phyloP scores from a whole-genome alignment of 129 eudicot genomes.

The Pittosporum tobira region DNA sequence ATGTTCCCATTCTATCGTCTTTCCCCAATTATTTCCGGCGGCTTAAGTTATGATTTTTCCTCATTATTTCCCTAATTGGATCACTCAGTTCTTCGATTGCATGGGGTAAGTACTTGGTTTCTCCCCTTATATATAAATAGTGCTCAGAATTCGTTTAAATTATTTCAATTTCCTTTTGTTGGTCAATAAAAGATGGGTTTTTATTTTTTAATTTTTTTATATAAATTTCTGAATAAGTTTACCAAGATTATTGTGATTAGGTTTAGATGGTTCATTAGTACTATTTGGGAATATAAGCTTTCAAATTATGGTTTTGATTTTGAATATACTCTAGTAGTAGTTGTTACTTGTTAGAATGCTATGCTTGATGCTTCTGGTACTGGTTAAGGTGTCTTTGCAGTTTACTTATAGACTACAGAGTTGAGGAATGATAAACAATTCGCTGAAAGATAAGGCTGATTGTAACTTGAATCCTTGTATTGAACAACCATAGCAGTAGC shows the following conservation, averaged over 20 bases:
- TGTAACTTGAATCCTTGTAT: too few species aligned
- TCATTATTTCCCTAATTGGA: slow-evolving; percentile 51
- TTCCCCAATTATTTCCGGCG: not conserved
- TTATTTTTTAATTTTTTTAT: too few species aligned
- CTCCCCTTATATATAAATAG: not conserved
- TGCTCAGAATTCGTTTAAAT: not conserved
- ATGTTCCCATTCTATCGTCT: slow-evolving; percentile 13
- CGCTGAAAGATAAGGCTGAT: too few species aligned
- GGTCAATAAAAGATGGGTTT: not conserved
- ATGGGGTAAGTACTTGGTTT: slow-evolving; percentile 50
- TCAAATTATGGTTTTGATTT: not conserved
- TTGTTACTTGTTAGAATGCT: too few species aligned
- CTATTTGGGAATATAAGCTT: too few species aligned
- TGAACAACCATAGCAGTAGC: too few species aligned
- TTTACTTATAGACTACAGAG: too few species aligned
- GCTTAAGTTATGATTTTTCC: slow-evolving; percentile 30
- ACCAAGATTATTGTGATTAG: slow-evolving; percentile 1
- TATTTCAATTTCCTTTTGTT: not conserved
- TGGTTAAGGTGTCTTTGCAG: too few species aligned
- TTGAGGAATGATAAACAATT: too few species aligned
- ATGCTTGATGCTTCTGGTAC: too few species aligned
- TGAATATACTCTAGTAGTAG: too few species aligned
- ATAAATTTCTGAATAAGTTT: not conserved
- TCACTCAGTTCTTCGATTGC: slow-evolving; percentile 44
- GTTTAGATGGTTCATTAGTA: not conserved